Evolutionary conservation across 2,329 filamentous ascomycete genomes (phyloP), one percentile per base, ranked within the genome.

Genomic region (Rhynchosporium secalis): DNA sequence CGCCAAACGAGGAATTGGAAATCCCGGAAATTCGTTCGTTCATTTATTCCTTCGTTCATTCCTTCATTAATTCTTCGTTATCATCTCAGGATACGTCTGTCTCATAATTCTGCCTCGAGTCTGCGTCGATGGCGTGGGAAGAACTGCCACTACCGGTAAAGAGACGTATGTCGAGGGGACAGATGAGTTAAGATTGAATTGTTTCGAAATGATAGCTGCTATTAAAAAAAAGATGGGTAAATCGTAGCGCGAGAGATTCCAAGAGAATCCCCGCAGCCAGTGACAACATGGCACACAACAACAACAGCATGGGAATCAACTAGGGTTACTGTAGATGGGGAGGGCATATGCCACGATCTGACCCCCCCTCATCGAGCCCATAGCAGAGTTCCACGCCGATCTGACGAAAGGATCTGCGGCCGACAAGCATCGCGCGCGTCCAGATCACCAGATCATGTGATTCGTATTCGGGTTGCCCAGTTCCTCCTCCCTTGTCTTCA

Each of bases 401-500:
- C 10, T 43, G 40, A 43, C 40, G 40, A 43, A 43, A 43, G 36
- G 41, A 43, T 43, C 41, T 43, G 41, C 41, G 12, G 10, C 10
- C 48, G 4, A 38, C 31, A 52, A 38, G 29, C 48, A 36, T n/a
- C 29, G 15, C 48, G 3, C 15, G 13, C 68, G 69, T 60, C 52
- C 52, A 56, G n/a, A 43, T 15, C 52, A 31, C 52, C 52, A 41
- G 20, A 38, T 56, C 52, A 56, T n/a, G n/a, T 56, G 52, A 56
- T 31, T 56, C 52, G 52, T 56, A 56, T 56, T 56, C 52, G 52
- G 38, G 28, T 56, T 56, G 52, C 38, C 43, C 40, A 29, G 1
- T 20, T 20, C 1, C 20, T 20, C 20, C 20, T 20, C 20, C 20
- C 20, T 20, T 20, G 20, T 20, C 20, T 20, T 20, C 20, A 20